phyloP scores from a whole-genome alignment of 768 basidiomycete genomes.

The Tricholoma matsutake region DNA sequence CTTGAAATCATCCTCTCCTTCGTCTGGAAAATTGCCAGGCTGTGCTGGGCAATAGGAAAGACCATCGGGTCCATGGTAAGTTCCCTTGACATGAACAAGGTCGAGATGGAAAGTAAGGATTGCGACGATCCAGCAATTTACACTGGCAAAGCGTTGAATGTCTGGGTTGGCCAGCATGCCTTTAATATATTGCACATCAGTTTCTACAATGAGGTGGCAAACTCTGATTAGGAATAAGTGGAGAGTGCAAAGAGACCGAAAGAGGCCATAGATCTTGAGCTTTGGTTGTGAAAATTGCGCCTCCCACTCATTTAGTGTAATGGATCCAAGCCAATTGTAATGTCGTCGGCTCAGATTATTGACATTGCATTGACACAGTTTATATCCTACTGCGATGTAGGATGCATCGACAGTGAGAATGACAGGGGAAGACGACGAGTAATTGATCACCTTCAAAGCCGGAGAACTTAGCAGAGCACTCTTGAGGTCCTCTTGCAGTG shows the following conservation, averaged over 20 bases:
- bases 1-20: constrained; percentile 12
- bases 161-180: constrained; percentile 35
- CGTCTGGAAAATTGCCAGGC: constrained; percentile 10
- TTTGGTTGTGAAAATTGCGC: constrained; percentile 37
- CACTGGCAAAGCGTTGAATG: constrained; percentile 28
- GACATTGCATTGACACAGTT: constrained; percentile 31
- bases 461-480: background rate
- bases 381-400: constrained; percentile 32
- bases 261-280: constrained; percentile 36
- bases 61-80: constrained; percentile 27
- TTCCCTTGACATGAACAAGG: too few relatives aligned
- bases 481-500: background rate
- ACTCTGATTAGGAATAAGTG: constrained; percentile 19
- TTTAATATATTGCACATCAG: constrained; percentile 30
- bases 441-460: constrained; percentile 22
- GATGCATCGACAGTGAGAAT: constrained; percentile 37
- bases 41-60: constrained; percentile 20
- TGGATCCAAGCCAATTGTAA: constrained; percentile 35
- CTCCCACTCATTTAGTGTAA: constrained; percentile 34
- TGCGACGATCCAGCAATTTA: constrained; percentile 35
- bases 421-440: constrained; percentile 16
- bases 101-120: constrained; percentile 34
- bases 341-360: constrained; percentile 16
- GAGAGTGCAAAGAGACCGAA: constrained; percentile 17
- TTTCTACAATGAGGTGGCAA: constrained; percentile 29